Evolutionary conservation across 176 grass and related monocot genomes (phyloP).

Genomic region (Phyllostachys edulis): DNA sequence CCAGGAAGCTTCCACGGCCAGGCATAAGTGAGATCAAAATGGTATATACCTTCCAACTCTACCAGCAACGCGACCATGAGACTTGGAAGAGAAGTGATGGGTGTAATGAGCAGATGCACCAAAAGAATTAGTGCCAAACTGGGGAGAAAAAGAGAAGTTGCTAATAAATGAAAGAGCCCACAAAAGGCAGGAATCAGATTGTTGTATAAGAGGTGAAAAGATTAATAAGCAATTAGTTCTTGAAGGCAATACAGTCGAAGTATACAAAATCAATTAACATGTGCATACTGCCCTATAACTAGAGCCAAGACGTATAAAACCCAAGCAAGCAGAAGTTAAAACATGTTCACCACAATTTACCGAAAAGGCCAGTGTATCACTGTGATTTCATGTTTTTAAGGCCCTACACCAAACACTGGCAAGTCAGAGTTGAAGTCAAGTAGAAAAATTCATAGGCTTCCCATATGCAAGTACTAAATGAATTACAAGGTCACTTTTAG

Average conservation of each 20-base stretch:
- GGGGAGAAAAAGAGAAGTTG: slow-evolving; percentile 19
- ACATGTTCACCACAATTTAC: slow-evolving; percentile 1
- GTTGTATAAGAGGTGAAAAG: background rate
- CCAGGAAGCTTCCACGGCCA: background rate
- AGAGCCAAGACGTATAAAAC: slow-evolving; percentile 6
- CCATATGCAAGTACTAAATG: background rate
- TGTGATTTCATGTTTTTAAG: background rate
- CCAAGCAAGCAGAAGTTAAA: slow-evolving; percentile 1
- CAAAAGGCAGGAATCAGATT: background rate
- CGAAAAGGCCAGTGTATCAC: background rate
- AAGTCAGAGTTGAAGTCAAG: background rate
- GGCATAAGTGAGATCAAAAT: slow-evolving; percentile 18
- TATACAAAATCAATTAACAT: slow-evolving; percentile 20
- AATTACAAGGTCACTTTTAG: slow-evolving; percentile 1
- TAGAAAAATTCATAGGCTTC: background rate
- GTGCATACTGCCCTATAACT: background rate
- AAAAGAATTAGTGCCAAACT: slow-evolving; percentile 84
- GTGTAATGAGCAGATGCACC: slow-evolving; percentile 84
- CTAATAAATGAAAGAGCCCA: slow-evolving; percentile 6
- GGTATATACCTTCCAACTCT: slow-evolving; percentile 78
- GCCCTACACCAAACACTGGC: slow-evolving; percentile 7
- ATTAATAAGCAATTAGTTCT: slow-evolving; percentile 19
- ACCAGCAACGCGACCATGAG: slow-evolving; percentile 78
- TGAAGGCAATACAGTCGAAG: background rate
- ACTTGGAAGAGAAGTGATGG: slow-evolving; percentile 70